Conservation (phyloP, 805 yeast species). For the Lachancea lanzarotensis region DNA sequence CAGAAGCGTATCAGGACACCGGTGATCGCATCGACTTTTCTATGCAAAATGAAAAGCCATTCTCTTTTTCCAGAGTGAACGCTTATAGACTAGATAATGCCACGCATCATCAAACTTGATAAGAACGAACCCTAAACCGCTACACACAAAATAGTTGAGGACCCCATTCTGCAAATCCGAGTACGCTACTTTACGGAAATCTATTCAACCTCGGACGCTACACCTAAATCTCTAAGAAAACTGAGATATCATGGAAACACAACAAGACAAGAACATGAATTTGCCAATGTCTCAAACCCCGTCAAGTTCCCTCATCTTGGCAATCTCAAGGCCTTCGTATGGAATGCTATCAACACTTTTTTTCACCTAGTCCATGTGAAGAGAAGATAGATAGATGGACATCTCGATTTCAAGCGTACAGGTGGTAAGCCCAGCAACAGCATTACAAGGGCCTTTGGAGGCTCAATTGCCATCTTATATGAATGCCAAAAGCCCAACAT, state of each 20-base stretch:
- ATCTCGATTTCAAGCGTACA: too few relatives aligned
- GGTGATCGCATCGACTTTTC: slow-evolving; percentile 51
- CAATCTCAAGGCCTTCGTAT: neutral
- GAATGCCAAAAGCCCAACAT: neutral
- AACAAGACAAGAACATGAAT: too few relatives aligned
- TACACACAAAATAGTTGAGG: too few relatives aligned
- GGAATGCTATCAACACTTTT: neutral
- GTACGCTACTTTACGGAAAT: too few relatives aligned
- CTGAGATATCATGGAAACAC: too few relatives aligned
- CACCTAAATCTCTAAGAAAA: too few relatives aligned
- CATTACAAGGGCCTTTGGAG: neutral
- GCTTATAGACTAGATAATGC: slow-evolving; percentile 17
- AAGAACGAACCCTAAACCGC: neutral
- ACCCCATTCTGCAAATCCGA: too few relatives aligned
- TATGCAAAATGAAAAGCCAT: slow-evolving; percentile 68
- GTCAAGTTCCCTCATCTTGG: neutral
- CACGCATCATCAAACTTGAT: neutral
- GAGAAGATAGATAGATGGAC: neutral
- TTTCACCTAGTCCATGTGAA: neutral
- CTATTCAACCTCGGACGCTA: too few relatives aligned
- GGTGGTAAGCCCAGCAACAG: neutral
- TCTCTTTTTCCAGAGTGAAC: slow-evolving; percentile 63
- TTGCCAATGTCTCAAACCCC: too few relatives aligned
- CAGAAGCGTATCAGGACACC: slow-evolving; percentile 52
- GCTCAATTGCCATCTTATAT: neutral